These are phyloP conservation scores for Saccharomyces hybrid DNA, from an alignment of 1,139 yeast genomes.

Conservation along the genomic window DNA sequence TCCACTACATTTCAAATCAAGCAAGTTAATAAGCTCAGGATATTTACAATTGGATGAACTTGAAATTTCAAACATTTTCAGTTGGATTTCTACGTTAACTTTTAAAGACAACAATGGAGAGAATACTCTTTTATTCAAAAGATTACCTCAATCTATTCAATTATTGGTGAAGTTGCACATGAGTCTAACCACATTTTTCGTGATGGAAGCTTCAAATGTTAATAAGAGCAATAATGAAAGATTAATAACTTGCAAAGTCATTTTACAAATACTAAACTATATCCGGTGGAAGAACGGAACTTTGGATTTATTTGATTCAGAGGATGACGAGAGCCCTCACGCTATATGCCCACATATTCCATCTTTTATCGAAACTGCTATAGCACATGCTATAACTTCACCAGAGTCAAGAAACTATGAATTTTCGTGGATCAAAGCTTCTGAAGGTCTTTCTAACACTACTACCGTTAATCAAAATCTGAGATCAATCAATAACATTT, in stretches of 20 bases:
- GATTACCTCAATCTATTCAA: constrained; percentile 65
- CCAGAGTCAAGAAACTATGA: constrained; percentile 70
- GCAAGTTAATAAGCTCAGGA: constrained; percentile 18
- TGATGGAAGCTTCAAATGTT: constrained; percentile 59
- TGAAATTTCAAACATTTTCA: constrained; percentile 60
- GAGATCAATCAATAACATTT: constrained; percentile 16
- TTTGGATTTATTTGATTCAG: constrained; percentile 44
- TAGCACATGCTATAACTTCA: constrained; percentile 64
- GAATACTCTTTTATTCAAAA: constrained; percentile 37
- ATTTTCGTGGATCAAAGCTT: constrained; percentile 24
- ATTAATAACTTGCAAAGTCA: constrained; percentile 60
- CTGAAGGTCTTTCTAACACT: constrained; percentile 10
- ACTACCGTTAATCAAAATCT: not conserved
- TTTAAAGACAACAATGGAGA: constrained; percentile 30
- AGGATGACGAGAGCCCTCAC: constrained; percentile 17
- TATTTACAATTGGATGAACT: constrained; percentile 41
- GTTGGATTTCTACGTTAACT: constrained; percentile 54
- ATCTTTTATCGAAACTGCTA: constrained; percentile 77
- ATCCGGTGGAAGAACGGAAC: constrained; percentile 63
- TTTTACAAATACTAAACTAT: constrained; percentile 61
- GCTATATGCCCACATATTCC: constrained; percentile 57
- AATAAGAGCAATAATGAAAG: constrained; percentile 53
- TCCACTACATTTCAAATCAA: constrained; percentile 16
- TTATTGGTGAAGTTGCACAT: constrained; percentile 60
- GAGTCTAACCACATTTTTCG: constrained; percentile 59